A percentile compares a stretch with the other conserved stretches of the same genome.
Conservation (phyloP, 176 grass and related monocot species). For the Poa annua region DNA sequence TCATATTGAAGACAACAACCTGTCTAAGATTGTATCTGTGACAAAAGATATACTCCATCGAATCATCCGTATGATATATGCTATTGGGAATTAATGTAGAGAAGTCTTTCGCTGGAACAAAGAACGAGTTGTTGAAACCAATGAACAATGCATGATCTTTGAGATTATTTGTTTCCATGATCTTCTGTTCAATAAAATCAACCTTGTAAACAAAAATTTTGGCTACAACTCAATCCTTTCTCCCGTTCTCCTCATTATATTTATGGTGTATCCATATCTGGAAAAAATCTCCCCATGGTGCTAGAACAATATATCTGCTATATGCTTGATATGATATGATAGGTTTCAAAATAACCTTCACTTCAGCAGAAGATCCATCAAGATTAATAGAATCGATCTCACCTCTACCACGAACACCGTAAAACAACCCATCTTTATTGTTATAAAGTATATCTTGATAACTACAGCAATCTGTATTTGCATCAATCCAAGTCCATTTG, state of each 20-base stretch:
- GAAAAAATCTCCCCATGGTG: not conserved
- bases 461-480: not conserved
- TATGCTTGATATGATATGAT: not conserved
- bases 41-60: not conserved
- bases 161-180: not conserved
- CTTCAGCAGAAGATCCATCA: not conserved
- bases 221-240: not conserved
- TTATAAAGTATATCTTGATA: not conserved
- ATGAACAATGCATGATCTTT: not conserved
- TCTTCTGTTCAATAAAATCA: not conserved
- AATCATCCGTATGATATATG: not conserved
- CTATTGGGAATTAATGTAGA: not conserved
- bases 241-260: not conserved
- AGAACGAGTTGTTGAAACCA: constrained; percentile 6
- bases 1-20: not conserved
- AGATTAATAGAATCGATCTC: not conserved
- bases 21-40: not conserved
- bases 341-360: not conserved
- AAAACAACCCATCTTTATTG: not conserved
- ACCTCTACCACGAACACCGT: not conserved
- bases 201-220: not conserved
- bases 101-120: not conserved
- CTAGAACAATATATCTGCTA: not conserved
- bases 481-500: not conserved
- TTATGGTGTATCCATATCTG: not conserved